Conservation (phyloP, 2,329 filamentous ascomycete genomes). For the Calonectria henricotiae region DNA sequence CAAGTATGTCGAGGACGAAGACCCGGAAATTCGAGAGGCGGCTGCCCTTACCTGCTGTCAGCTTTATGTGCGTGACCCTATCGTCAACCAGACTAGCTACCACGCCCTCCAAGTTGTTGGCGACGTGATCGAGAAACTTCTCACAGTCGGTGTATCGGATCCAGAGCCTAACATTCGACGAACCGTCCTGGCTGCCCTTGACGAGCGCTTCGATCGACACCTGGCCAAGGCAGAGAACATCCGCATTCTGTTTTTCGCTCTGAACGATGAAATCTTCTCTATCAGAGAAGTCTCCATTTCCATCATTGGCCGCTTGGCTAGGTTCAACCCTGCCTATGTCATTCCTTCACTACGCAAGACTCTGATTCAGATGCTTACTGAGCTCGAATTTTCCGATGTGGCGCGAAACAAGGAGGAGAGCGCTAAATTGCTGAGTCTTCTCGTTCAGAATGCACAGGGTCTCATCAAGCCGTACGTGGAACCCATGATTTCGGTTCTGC, state of each 20-base stretch:
- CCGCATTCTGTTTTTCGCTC: conserved; percentile 91
- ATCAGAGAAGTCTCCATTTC: conserved; percentile 96
- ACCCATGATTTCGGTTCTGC: conserved; percentile 93
- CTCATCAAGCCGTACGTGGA: conserved; percentile 98
- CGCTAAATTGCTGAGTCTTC: conserved; percentile 90
- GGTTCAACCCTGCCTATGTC: conserved; percentile 95
- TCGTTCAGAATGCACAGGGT: conserved; percentile 93
- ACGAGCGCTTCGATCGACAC: conserved; percentile 95
- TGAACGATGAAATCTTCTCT: conserved; percentile 94
- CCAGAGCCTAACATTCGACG: conserved; percentile 89
- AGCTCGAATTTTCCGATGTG: conserved; percentile 96
- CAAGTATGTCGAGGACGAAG: conserved; percentile 97
- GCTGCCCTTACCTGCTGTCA: conserved; percentile 98
- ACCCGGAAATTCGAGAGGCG: conserved; percentile 92
- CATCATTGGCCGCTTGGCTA: conserved; percentile 94
- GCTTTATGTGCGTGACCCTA: conserved; percentile 95
- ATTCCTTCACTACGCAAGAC: conserved; percentile 96
- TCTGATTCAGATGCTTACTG: conserved; percentile 94
- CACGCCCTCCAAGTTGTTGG: conserved; percentile 98
- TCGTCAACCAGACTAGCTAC: conserved; percentile 97
- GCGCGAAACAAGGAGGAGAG: conserved; percentile 97
- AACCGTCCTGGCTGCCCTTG: conserved; percentile 90
- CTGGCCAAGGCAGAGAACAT: conserved; percentile 99
- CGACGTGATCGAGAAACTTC: conserved; percentile 96
- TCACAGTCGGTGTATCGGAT: conserved; percentile 96